phyloP scores from a whole-genome alignment of 2,329 filamentous ascomycete genomes.

The Pseudopithomyces maydicus region DNA sequence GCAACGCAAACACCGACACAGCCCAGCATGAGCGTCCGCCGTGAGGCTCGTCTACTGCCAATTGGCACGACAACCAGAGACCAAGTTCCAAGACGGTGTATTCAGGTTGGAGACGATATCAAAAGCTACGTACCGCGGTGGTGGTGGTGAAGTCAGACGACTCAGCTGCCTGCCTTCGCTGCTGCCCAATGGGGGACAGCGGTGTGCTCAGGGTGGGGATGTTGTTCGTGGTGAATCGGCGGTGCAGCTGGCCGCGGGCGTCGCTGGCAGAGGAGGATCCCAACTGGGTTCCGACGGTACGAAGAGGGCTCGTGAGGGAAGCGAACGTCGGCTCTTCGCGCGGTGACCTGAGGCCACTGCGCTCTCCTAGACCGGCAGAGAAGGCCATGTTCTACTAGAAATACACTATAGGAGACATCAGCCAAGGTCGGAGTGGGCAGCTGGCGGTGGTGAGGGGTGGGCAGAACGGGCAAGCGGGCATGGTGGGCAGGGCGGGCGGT shows the following conservation, averaged over 20 bases:
- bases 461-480: conserved; percentile 5
- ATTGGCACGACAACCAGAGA: background rate
- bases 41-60: background rate
- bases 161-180: conserved; percentile 59
- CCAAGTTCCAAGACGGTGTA: background rate
- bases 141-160: conserved; percentile 58
- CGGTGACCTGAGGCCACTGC: conserved; percentile 78
- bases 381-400: conserved; percentile 63
- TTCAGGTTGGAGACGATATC: background rate
- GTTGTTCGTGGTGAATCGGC: conserved; percentile 91
- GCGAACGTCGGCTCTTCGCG: conserved; percentile 77
- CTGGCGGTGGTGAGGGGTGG: conserved; percentile 17
- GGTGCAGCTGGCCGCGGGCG: conserved; percentile 76
- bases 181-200: conserved; percentile 63
- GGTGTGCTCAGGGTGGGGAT: conserved; percentile 77
- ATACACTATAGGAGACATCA: conserved; percentile 43
- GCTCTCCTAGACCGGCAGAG: conserved; percentile 65
- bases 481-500: conserved; percentile 42
- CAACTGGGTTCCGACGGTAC: conserved; percentile 68
- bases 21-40: background rate
- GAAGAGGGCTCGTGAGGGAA: conserved; percentile 66
- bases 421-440: conserved; percentile 21
- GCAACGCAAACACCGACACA: background rate
- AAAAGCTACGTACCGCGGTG: conserved; percentile 55
- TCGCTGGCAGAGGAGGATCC: conserved; percentile 64